Conservation (phyloP, 306 rosid genomes). For the Purshia tridentata region DNA sequence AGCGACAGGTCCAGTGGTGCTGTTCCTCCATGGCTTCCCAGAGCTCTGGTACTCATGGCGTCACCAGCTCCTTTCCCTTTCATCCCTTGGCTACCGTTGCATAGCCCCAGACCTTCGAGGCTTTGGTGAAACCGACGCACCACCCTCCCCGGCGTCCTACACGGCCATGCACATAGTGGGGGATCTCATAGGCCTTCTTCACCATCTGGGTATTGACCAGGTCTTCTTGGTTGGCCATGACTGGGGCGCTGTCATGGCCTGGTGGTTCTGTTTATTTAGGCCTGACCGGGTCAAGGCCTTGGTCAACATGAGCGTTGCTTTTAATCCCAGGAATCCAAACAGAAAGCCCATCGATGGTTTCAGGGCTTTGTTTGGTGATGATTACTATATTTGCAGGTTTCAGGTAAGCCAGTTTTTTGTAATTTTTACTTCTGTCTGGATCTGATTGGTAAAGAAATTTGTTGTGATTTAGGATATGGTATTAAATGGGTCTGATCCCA, state of each 20-base stretch:
- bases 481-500: background rate
- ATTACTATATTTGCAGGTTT: conserved; percentile 17
- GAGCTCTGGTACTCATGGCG: conserved; percentile 83
- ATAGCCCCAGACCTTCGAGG: conserved; percentile 82
- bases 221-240: conserved; percentile 74
- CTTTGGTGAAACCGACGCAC: conserved; percentile 68
- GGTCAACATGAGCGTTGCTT: conserved; percentile 60
- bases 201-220: conserved; percentile 41
- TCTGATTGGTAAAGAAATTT: background rate
- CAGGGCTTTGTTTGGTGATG: conserved; percentile 20
- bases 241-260: conserved; percentile 64
- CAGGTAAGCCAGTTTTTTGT: background rate
- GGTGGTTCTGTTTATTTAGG: conserved; percentile 56
- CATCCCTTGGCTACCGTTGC: conserved; percentile 64
- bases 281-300: conserved; percentile 65
- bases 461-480: background rate
- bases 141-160: conserved; percentile 45
- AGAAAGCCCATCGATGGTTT: conserved; percentile 12
- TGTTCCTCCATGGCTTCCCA: conserved; percentile 71
- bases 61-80: conserved; percentile 62
- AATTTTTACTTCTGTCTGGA: background rate
- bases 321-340: conserved; percentile 36
- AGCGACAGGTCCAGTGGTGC: conserved; percentile 48
- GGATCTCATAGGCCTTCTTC: conserved; percentile 64
- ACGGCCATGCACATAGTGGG: conserved; percentile 55